phyloP scores from a whole-genome alignment of 768 basidiomycete species.

The Lentinula aciculospora region DNA sequence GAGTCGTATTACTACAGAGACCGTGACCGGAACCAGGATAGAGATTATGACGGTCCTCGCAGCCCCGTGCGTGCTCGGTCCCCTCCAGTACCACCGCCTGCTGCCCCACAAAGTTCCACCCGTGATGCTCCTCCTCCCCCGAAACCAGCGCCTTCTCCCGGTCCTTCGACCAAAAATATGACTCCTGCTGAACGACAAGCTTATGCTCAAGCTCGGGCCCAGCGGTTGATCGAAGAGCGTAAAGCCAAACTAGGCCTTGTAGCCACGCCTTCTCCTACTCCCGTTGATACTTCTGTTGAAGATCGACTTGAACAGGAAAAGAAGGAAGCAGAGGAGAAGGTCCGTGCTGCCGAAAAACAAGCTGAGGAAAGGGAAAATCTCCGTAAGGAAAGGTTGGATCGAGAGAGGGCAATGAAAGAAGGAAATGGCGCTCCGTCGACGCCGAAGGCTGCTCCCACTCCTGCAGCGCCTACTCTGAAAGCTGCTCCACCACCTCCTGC shows the following conservation, averaged over 20 bases:
- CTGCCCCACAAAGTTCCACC: conserved; percentile 31
- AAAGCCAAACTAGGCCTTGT: conserved; percentile 80
- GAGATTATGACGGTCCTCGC: conserved; percentile 39
- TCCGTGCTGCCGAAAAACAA: conserved; percentile 68
- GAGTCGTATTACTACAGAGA: conserved; percentile 23
- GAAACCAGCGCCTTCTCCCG: conserved; percentile 50
- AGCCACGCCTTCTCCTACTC: conserved; percentile 36
- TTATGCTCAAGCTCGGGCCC: conserved; percentile 73
- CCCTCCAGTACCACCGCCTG: conserved; percentile 45
- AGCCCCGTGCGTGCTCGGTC: conserved; percentile 35
- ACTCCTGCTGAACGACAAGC: conserved; percentile 78
- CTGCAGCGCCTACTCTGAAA: conserved; percentile 20
- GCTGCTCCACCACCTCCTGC: conserved; percentile 33
- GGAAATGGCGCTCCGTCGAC: conserved; percentile 31
- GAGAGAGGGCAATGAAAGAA: conserved; percentile 61
- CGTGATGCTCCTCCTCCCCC: conserved; percentile 47
- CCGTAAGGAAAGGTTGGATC: conserved; percentile 69
- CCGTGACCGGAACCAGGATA: conserved; percentile 23
- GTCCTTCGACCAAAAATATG: conserved; percentile 69
- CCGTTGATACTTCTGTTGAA: conserved; percentile 75
- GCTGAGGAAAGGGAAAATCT: conserved; percentile 74
- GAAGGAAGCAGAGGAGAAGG: conserved; percentile 87
- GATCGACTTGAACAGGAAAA: conserved; percentile 82
- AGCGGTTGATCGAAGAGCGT: conserved; percentile 76
- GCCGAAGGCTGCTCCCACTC: conserved; percentile 19